Percentiles rank a stretch among this genome's conserved stretches.
Evolutionary conservation across 441 rosid species (phyloP).

Genomic region (Syzygium syzygioides): DNA sequence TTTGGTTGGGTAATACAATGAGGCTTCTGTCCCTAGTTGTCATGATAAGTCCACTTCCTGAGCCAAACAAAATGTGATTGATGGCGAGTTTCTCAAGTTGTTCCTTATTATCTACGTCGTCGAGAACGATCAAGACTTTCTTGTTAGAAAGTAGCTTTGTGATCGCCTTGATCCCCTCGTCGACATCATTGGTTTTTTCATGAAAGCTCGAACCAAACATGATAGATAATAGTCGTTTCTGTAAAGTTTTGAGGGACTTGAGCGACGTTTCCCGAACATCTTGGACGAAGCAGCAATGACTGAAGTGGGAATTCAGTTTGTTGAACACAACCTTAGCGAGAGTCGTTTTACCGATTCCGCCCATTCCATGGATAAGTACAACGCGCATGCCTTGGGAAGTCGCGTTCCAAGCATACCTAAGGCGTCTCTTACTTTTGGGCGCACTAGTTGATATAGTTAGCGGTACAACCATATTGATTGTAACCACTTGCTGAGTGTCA

Average conservation of each 20-base stretch:
- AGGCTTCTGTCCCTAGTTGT: neutral
- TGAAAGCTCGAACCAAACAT: accelerated
- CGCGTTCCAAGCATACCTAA: neutral
- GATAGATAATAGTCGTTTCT: neutral
- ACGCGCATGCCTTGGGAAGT: neutral
- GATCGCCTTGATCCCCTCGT: neutral
- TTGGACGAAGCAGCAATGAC: too few relatives aligned
- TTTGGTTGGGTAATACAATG: neutral
- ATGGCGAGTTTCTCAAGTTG: neutral
- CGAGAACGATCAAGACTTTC: neutral
- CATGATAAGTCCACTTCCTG: neutral
- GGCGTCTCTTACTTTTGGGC: neutral
- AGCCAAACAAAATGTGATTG: neutral
- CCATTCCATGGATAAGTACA: too few relatives aligned
- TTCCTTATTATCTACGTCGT: neutral
- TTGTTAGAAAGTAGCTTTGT: accelerated
- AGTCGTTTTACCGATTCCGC: too few relatives aligned
- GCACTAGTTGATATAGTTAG: neutral
- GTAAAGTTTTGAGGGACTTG: too few relatives aligned
- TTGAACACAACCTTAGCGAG: too few relatives aligned
- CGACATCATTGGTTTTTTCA: neutral
- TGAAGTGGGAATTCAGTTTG: too few relatives aligned
- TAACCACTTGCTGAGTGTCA: neutral
- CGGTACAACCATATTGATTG: neutral
- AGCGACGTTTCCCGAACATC: too few relatives aligned